A percentile compares a stretch with the other conserved stretches of the same genome.
Conservation (phyloP, 805 yeast genomes). For the Ogataea neopini region DNA sequence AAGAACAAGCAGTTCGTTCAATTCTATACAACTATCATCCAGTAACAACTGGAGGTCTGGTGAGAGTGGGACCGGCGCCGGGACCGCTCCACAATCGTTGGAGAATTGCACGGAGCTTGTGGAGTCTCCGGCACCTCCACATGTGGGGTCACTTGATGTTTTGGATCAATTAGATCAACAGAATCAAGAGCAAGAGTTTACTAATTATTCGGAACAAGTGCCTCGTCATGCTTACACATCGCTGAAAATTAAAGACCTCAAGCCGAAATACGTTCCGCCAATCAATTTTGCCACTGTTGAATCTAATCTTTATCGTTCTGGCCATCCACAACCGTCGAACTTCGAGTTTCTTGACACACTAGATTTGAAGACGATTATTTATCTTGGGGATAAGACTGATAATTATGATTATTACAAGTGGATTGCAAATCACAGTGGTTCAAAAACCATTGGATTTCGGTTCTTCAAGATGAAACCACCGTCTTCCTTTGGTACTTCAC, state of each 20-base stretch:
- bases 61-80: not conserved
- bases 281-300: conserved; percentile 87
- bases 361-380: conserved; percentile 75
- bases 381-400: conserved; percentile 75
- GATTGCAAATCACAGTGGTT: conserved; percentile 42
- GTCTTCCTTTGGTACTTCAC: conserved; percentile 52
- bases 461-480: conserved; percentile 67
- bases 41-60: conserved; percentile 4
- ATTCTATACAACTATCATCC: not conserved
- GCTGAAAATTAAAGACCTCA: conserved; percentile 32
- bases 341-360: conserved; percentile 75
- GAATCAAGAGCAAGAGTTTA: not conserved
- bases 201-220: not conserved
- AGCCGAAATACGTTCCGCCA: conserved; percentile 73
- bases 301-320: conserved; percentile 84
- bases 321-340: conserved; percentile 89
- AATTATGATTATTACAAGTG: conserved; percentile 68
- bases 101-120: not conserved
- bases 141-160: not conserved
- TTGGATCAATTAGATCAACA: not conserved
- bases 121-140: not conserved
- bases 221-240: conserved; percentile 32
- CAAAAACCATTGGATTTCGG: conserved; percentile 53
- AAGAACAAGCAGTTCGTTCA: conserved; percentile 9
- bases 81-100: not conserved